phyloP scores from a whole-genome alignment of 305 asterid species.

The Solanum hybrid region DNA sequence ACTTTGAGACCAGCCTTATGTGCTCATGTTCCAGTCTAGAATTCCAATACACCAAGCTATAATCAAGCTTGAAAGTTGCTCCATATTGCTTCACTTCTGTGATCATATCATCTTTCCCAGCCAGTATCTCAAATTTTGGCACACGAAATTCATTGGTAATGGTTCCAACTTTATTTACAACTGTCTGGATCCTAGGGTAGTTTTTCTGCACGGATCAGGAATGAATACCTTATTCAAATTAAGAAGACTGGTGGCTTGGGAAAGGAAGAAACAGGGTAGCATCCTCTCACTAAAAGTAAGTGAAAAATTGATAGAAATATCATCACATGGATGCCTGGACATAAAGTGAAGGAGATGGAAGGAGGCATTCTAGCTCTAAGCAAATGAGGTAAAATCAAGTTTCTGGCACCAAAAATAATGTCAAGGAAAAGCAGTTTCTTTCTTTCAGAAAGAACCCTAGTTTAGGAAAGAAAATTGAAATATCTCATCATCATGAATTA shows the following conservation, averaged over 20 bases:
- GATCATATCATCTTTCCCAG: constrained; percentile 74
- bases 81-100: constrained; percentile 87
- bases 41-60: constrained; percentile 90
- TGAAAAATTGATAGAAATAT: background rate
- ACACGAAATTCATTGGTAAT: constrained; percentile 85
- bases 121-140: constrained; percentile 85
- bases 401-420: background rate
- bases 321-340: background rate
- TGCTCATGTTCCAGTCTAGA: constrained; percentile 95
- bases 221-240: background rate
- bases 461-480: background rate
- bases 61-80: constrained; percentile 90
- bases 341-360: background rate
- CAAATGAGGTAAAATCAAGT: background rate
- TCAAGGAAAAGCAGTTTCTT: background rate
- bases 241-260: background rate
- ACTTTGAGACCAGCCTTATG: constrained; percentile 58
- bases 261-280: background rate
- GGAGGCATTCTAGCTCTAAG: background rate
- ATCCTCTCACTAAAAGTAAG: background rate
- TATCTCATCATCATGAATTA: background rate
- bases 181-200: constrained; percentile 77
- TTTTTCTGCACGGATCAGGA: constrained; percentile 50
- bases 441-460: background rate
- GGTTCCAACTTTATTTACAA: constrained; percentile 83